Percentiles rank a stretch among this genome's conserved stretches.
Conservation (phyloP, 1,284 basidiomycete species). For the Sporisorium exsertum region DNA sequence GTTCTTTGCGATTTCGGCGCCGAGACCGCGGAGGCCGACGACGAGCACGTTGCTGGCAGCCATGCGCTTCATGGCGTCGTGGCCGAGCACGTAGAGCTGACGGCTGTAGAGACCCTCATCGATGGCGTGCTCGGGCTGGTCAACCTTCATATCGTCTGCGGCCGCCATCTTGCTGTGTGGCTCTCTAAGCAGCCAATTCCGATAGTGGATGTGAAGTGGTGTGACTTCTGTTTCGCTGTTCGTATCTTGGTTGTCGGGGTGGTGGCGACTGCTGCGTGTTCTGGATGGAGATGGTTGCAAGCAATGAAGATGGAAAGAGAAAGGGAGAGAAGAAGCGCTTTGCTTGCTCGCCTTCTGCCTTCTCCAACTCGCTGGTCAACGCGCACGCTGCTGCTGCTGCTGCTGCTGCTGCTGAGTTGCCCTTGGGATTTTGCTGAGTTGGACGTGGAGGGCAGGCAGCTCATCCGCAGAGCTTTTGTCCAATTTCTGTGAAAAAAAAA, state of each 20-base stretch:
- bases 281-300: conserved; percentile 4
- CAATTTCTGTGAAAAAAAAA: neutral
- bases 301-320: neutral
- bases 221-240: neutral
- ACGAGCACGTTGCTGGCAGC: conserved; percentile 94
- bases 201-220: neutral
- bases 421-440: conserved; percentile 9
- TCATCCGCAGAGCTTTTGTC: neutral
- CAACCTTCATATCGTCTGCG: conserved; percentile 53
- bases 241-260: neutral
- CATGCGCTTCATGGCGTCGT: conserved; percentile 96
- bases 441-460: conserved; percentile 10
- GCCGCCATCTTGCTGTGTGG: conserved; percentile 22
- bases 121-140: conserved; percentile 53
- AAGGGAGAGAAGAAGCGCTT: neutral
- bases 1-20: conserved; percentile 98
- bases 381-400: too few relatives aligned
- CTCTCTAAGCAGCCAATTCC: neutral
- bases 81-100: conserved; percentile 69
- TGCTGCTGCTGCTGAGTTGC: neutral
- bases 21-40: conserved; percentile 90
- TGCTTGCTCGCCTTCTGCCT: too few relatives aligned
- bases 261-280: neutral
- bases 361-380: too few relatives aligned
- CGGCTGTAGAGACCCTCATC: conserved; percentile 65